Evolutionary conservation across 768 basidiomycete genomes (phyloP), one percentile per base, ranked within the genome.

Genomic region (Hygrocybe coccinea): DNA sequence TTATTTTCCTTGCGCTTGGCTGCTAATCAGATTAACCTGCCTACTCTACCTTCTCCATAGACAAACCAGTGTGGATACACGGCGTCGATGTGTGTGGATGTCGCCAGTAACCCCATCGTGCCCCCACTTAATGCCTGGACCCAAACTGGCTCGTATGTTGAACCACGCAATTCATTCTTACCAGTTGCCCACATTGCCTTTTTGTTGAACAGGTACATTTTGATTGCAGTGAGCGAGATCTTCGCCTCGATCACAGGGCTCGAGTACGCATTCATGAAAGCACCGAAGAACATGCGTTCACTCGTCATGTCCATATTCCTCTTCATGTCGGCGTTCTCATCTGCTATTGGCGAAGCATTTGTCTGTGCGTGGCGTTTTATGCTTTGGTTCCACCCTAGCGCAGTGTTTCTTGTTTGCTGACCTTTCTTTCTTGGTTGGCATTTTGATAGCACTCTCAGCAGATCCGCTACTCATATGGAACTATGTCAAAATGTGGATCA

Each of bases 231-330:
- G 54, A 81, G 79, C 64, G 88, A 91, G 72, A 90, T 92, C 65
- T 76, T 89, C 47, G 87, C 87, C 1, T 84, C 84, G 3, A 88
- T 91, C 71, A 91, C 89, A 0, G 86, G 87, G 7, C 79, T 92
- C 56, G 89, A 92, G 67, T 91, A 91, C n/a, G n/a, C n/a, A n/a
- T n/a, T n/a, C n/a, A n/a, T n/a, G n/a, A n/a, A n/a, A n/a, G n/a
- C n/a, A n/a, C n/a, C n/a, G n/a, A n/a, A n/a, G n/a, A n/a, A n/a
- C n/a, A n/a, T n/a, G n/a, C n/a, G n/a, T n/a, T n/a, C n/a, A n/a
- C n/a, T n/a, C n/a, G n/a, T n/a, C n/a, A n/a, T n/a, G n/a, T n/a
- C n/a, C n/a, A n/a, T n/a, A n/a, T n/a, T n/a, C n/a, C n/a, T n/a
- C n/a, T n/a, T n/a, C n/a, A n/a, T n/a, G n/a, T n/a, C n/a, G n/a